Base-by-base conservation (phyloP, 345 rosid species). In the Hevea brasiliensis region DNA sequence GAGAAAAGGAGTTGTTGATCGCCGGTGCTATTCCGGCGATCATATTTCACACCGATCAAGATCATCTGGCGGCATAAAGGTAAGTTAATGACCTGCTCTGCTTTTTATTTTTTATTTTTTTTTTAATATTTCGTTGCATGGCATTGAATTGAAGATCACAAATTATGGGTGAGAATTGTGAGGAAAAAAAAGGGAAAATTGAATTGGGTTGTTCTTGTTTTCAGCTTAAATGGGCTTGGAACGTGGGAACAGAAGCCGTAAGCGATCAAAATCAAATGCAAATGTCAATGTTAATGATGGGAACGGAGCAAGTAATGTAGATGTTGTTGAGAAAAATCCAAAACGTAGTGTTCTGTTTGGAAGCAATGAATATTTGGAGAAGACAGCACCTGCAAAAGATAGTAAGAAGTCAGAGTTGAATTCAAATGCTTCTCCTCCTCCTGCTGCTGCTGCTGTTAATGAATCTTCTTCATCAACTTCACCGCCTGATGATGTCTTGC, bases 401-500 rank as follows among this genome's bases (percentile, higher is more conserved):
- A n/a, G n/a, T n/a, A n/a, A n/a, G n/a, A n/a, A n/a, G n/a, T n/a
- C n/a, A n/a, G n/a, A n/a, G n/a, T n/a, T n/a, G n/a, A n/a, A n/a
- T n/a, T n/a, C n/a, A n/a, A n/a, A n/a, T n/a, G n/a, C n/a, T n/a
- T n/a, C n/a, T n/a, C n/a, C n/a, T n/a, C n/a, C n/a, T n/a, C n/a
- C n/a, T n/a, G n/a, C n/a, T n/a, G n/a, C n/a, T n/a, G n/a, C n/a
- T n/a, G n/a, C n/a, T n/a, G n/a, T n/a, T n/a, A n/a, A n/a, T n/a
- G n/a, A n/a, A n/a, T n/a, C n/a, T n/a, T n/a, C 84, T n/a, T n/a
- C n/a, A n/a, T n/a, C n/a, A n/a, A n/a, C 40, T 41, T 70, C 89
- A 35, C 85, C 88, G 1, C 68, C 51, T 1, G 86, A 84, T 23
- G 78, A 82, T 80, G 73, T 79, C 26, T 78, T 79, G 47, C 79